A percentile compares a stretch with the other conserved stretches of the same genome.
phyloP scores from a whole-genome alignment of 2,329 filamentous ascomycete species.

The Amauroascus verrucosus region DNA sequence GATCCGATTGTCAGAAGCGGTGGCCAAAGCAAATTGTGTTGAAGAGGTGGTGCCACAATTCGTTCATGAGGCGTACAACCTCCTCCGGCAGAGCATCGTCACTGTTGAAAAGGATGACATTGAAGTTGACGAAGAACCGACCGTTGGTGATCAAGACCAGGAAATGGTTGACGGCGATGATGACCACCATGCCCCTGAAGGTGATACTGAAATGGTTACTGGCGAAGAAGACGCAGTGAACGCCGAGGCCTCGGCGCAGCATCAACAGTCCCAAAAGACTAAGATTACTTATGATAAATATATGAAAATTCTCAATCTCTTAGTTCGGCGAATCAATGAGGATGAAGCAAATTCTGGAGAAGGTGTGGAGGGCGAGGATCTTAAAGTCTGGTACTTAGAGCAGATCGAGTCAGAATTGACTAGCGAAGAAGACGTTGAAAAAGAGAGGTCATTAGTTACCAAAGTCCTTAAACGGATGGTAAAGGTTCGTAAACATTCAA shows the following conservation, averaged over 20 bases:
- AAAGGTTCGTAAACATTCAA: constrained; percentile 54
- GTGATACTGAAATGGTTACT: constrained; percentile 46
- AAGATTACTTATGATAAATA: constrained; percentile 96
- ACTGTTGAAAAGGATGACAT: constrained; percentile 96
- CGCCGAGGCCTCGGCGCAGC: constrained; percentile 32
- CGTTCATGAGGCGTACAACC: constrained; percentile 82
- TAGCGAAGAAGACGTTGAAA: constrained; percentile 68
- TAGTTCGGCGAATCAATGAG: constrained; percentile 73
- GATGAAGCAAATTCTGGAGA: constrained; percentile 67
- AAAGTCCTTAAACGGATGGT: constrained; percentile 95
- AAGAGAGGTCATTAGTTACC: constrained; percentile 59
- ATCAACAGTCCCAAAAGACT: constrained; percentile 50
- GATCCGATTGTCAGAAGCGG: constrained; percentile 93
- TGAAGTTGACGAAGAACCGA: constrained; percentile 74
- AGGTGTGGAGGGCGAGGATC: constrained; percentile 71
- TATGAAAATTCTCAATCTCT: constrained; percentile 73
- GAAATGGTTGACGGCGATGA: constrained; percentile 42
- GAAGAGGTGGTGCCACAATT: constrained; percentile 76
- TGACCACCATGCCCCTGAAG: constrained; percentile 37
- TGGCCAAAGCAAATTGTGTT: constrained; percentile 94
- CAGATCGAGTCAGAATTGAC: constrained; percentile 75
- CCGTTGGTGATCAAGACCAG: constrained; percentile 40
- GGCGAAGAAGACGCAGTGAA: constrained; percentile 29
- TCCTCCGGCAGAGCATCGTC: constrained; percentile 90
- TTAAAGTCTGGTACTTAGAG: constrained; percentile 85